A percentile compares a stretch with the other conserved stretches of the same genome.
phyloP scores from a whole-genome alignment of 2,329 filamentous ascomycete species.

The Bipolaris cookei region DNA sequence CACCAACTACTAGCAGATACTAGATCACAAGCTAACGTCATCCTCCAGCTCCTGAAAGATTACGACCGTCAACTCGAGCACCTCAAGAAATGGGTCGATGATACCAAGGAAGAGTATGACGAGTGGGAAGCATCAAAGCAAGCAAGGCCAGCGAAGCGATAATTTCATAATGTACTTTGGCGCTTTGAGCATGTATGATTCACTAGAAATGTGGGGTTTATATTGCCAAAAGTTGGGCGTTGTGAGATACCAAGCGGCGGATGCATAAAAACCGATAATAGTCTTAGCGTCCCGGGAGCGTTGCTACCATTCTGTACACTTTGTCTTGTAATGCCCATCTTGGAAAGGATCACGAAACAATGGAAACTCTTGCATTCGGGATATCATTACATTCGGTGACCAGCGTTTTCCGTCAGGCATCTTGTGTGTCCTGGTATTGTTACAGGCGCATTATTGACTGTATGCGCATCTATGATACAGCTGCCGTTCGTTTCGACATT shows the following conservation, averaged over 20 bases:
- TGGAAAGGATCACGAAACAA: not conserved
- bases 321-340: not conserved
- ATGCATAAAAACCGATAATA: constrained; percentile 8
- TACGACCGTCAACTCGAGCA: constrained; percentile 81
- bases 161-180: constrained; percentile 6
- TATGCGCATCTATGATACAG: constrained; percentile 14
- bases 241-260: constrained; percentile 23
- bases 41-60: constrained; percentile 72
- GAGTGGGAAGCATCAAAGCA: constrained; percentile 56
- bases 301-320: not conserved
- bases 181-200: constrained; percentile 21
- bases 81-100: constrained; percentile 69
- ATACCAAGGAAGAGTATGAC: constrained; percentile 65
- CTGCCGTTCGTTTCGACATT: not conserved
- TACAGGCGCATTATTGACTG: constrained; percentile 8
- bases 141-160: constrained; percentile 34
- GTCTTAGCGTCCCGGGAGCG: constrained; percentile 2
- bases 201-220: constrained; percentile 18
- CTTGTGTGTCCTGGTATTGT: constrained; percentile 2
- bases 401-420: not conserved
- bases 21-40: constrained; percentile 22
- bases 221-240: constrained; percentile 25
- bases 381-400: not conserved
- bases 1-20: not conserved
- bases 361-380: not conserved